These are phyloP conservation scores for Tylopilus vinaceipallidus DNA, from an alignment of 768 basidiomycete species.

Conservation along the genomic window DNA sequence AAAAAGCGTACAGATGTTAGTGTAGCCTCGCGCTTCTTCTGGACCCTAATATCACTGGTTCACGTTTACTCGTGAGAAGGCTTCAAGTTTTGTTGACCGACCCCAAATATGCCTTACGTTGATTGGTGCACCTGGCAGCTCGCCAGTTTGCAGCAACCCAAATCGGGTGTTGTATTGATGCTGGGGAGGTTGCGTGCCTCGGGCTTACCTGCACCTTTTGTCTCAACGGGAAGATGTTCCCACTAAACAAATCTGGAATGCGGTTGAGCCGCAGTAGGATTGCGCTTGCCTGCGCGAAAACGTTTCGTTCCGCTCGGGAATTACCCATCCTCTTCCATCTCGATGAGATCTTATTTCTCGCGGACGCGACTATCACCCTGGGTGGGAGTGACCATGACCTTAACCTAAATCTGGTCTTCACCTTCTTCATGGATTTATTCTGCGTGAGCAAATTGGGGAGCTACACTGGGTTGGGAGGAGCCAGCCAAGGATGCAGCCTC, in stretches of 20 bases:
- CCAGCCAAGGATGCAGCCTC: background rate
- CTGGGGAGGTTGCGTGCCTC: background rate
- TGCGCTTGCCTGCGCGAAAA: background rate
- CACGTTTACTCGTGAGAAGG: background rate
- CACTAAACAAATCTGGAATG: background rate
- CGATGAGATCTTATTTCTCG: conserved; percentile 2
- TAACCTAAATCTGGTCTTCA: background rate
- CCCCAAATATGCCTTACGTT: background rate
- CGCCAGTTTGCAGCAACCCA: background rate
- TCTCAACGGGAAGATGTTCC: background rate
- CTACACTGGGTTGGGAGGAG: background rate
- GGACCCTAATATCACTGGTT: conserved; percentile 15
- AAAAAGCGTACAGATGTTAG: conserved; percentile 18
- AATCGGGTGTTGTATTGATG: background rate
- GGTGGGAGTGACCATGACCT: conserved; percentile 5
- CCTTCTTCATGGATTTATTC: background rate
- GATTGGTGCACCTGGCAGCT: too few species aligned
- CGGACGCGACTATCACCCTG: background rate
- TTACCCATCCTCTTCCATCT: background rate
- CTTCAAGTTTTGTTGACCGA: background rate
- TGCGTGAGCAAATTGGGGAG: background rate
- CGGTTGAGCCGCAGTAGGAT: too few species aligned
- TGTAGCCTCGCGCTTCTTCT: conserved; percentile 10
- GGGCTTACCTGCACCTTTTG: background rate
- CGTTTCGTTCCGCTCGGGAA: background rate